Evolutionary conservation across 2,329 filamentous ascomycete genomes (phyloP), one percentile per base, ranked within the genome.

Genomic region (Colletotrichum salicis): DNA sequence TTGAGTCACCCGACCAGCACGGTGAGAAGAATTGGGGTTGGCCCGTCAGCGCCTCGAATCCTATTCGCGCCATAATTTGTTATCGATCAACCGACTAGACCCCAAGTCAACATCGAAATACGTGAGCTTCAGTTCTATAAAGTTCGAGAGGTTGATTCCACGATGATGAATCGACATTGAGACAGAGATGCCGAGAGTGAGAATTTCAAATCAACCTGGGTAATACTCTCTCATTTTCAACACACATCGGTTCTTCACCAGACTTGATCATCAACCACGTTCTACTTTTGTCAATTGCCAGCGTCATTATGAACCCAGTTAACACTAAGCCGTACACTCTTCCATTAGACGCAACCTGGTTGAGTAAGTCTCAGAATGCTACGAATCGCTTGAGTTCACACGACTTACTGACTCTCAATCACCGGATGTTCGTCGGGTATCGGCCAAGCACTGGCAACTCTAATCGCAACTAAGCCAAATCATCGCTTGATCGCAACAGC

Each of bases 401-500:
- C 45, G 4, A 45, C 41, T 31, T 1, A 61, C 8, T 11, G 2
- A 4, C 1, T 13, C 2, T 10, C 13, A 86, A 84, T 86, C 24
- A 86, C 85, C 45, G 86, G 86, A 19, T 87, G 84, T 74, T 87
- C 86, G 0, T 83, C 81, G 0, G 86, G 86, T 13, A 85, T 88
- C 8, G 86, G 86, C 54, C 78, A 78, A 37, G 79, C 78, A 1
- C 76, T 87, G 24, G 82, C 82, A 13, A 76, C 75, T 24, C 76
- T 81, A 24, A 75, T 86, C 52, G 79, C 82, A 12, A 78, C 73
- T 67, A 80, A 84, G 51, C 64, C 57, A 3, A 77, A 81, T 1
- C 79, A 85, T 33, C 82, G 83, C 57, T 75, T 88, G 2, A 80
- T 87, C 31, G 85, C 85, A 2, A 87, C 86, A 2, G 86, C 86